Conservation (phyloP, 2,329 filamentous ascomycete species). For the Botrytis paeoniae region DNA sequence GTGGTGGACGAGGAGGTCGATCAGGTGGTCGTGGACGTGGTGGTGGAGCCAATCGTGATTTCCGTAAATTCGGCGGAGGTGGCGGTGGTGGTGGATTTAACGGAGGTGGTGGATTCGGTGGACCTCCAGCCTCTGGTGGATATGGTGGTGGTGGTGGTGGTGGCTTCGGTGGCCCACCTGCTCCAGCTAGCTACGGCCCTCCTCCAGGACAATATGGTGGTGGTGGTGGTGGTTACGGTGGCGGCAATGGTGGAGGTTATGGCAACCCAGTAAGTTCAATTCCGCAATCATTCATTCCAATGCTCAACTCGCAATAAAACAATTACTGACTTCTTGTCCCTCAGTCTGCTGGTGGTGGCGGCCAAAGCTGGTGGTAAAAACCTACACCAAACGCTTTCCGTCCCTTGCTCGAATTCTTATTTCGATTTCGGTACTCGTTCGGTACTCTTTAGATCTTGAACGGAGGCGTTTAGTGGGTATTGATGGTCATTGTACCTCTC, state of each 20-base stretch:
- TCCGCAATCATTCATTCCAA: too few species aligned
- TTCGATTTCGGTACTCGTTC: constrained; percentile 21
- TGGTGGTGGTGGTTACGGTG: constrained; percentile 52
- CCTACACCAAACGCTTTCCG: constrained; percentile 26
- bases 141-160: constrained; percentile 55
- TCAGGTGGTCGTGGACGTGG: constrained; percentile 70
- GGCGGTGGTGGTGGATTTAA: constrained; percentile 46
- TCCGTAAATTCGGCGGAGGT: constrained; percentile 71
- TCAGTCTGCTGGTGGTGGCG: constrained; percentile 46
- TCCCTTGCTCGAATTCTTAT: constrained; percentile 27
- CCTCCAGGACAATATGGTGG: constrained; percentile 37
- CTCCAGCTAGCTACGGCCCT: constrained; percentile 52
- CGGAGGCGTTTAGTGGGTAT: constrained; percentile 33
- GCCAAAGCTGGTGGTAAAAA: constrained; percentile 54
- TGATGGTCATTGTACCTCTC: constrained; percentile 27
- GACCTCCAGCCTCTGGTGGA: constrained; percentile 42
- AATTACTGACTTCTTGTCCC: neutral
- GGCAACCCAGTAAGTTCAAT: constrained; percentile 45
- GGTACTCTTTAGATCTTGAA: constrained; percentile 30
- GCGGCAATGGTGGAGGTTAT: constrained; percentile 49
- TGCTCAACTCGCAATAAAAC: too few species aligned
- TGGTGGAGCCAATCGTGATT: constrained; percentile 74
- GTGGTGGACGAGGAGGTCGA: constrained; percentile 65
- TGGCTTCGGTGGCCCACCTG: constrained; percentile 54
- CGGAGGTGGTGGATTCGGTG: constrained; percentile 52